Evolutionary conservation across 371 early-diverging fungal species (phyloP), one percentile per base, ranked within the genome.

Genomic region (Zychaea mexicana): DNA sequence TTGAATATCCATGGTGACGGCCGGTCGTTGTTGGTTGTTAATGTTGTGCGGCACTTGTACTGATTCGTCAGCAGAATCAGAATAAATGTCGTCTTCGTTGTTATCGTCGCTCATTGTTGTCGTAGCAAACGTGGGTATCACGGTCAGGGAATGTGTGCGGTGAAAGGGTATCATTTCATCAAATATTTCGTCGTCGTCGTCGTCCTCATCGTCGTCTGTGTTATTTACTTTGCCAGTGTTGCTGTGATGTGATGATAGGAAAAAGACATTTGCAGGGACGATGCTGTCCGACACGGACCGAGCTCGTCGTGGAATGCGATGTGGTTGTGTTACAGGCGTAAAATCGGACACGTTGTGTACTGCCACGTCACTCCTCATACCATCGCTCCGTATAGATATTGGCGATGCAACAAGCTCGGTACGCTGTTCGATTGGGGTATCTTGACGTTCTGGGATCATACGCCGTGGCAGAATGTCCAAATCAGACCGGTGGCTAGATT

Each of bases 1-100:
- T 9, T 72, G 61, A 0, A 78, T 56, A 52, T 79, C 72, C 70
- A 82, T 78, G 0, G 47, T 54, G 1, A 70, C 67, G 4, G 53
- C 57, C 2, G 69, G 74, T 31, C 74, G 58, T 24, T 49, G 49
- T 49, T 49, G 49, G 19, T 49, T 15, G 38, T 36, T 15, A 15
- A n/a, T n/a, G n/a, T n/a, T n/a, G n/a, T n/a, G n/a, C n/a, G n/a
- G 42, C 9, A 49, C 21, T 39, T 33, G 45, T 15, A 31, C 19
- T 13, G 52, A 57, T 33, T 46, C 36, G 21, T 57, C 61, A 12
- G 38, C 21, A 56, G 57, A 39, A 31, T 53, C 9, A 0, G 42
- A 42, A 36, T 36, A 36, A 36, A 10, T 36, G 28, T 21, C 19
- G 24, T 46, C 19, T 22, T 42, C 19, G 54, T 54, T 33, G 39